Evolutionary conservation across 2,329 filamentous ascomycete species (phyloP).

Genomic region (Dothideomycetes sp.): DNA sequence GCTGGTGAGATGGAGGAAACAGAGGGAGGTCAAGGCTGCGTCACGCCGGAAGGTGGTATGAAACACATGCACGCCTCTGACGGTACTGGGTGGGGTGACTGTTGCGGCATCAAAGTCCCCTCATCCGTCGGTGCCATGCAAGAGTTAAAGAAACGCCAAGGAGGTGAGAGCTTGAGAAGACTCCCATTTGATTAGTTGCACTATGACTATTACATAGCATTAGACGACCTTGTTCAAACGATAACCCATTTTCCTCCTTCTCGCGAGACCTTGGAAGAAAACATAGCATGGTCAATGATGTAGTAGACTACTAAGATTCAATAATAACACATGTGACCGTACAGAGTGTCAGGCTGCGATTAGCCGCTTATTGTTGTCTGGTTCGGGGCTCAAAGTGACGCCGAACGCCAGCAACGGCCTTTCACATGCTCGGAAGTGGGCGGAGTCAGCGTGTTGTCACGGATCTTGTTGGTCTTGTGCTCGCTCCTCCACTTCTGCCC

Average conservation of each 20-base stretch:
- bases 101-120: conserved; percentile 94
- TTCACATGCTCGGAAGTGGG: conserved; percentile 6
- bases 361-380: too few relatives aligned
- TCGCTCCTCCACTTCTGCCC: neutral
- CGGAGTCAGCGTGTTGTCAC: neutral
- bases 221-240: neutral
- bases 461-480: neutral
- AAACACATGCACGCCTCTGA: conserved; percentile 45
- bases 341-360: too few relatives aligned
- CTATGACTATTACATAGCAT: neutral
- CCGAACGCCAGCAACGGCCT: conserved; percentile 7
- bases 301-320: too few relatives aligned
- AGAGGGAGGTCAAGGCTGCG: conserved; percentile 48
- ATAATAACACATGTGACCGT: too few relatives aligned
- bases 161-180: conserved; percentile 55
- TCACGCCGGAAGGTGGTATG: conserved; percentile 53
- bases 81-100: conserved; percentile 69
- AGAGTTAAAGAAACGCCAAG: conserved; percentile 69
- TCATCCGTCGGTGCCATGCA: conserved; percentile 85
- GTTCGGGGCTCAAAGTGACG: too few relatives aligned
- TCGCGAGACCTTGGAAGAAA: too few relatives aligned
- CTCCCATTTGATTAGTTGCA: conserved; percentile 65
- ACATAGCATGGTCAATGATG: too few relatives aligned
- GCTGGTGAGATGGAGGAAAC: conserved; percentile 38
- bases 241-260: conserved; percentile 1